Conservation (phyloP, 345 rosid genomes). For the Citrus cavaleriei region DNA sequence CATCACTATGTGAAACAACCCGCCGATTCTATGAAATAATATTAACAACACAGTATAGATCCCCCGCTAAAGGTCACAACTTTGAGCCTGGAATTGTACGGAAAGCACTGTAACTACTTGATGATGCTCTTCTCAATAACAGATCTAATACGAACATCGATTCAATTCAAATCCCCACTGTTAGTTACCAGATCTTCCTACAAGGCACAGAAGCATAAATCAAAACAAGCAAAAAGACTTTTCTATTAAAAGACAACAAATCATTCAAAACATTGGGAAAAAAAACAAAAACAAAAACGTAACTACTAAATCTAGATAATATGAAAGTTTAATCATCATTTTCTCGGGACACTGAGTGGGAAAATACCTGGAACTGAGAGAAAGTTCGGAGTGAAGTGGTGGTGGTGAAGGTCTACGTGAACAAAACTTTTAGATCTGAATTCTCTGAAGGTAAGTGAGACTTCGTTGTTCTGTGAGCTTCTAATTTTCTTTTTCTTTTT, state of each 20-base stretch:
- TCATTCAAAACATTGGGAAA: background rate
- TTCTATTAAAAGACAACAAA: background rate
- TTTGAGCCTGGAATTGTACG: constrained; percentile 5
- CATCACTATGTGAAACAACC: constrained; percentile 37
- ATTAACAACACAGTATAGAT: background rate
- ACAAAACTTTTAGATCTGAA: constrained; percentile 5
- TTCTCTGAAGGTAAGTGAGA: constrained; percentile 8
- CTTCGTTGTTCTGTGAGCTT: background rate
- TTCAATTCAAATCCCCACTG: constrained; percentile 6
- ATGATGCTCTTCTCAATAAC: constrained; percentile 27
- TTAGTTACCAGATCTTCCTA: constrained; percentile 7
- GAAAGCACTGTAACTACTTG: background rate
- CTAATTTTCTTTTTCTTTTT: background rate
- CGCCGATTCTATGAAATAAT: background rate
- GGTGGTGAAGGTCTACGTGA: background rate
- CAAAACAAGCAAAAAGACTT: background rate
- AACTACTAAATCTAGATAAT: background rate
- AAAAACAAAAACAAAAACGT: background rate
- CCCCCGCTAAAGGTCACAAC: constrained; percentile 24
- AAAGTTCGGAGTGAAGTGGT: constrained; percentile 6
- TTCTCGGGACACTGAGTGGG: background rate
- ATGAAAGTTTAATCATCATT: background rate
- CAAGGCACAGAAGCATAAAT: background rate
- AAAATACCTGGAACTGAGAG: constrained; percentile 17
- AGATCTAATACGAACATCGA: constrained; percentile 35